Evolutionary conservation across 805 yeast species (phyloP).

Genomic region (Saccharomycopsis lassenensis): DNA sequence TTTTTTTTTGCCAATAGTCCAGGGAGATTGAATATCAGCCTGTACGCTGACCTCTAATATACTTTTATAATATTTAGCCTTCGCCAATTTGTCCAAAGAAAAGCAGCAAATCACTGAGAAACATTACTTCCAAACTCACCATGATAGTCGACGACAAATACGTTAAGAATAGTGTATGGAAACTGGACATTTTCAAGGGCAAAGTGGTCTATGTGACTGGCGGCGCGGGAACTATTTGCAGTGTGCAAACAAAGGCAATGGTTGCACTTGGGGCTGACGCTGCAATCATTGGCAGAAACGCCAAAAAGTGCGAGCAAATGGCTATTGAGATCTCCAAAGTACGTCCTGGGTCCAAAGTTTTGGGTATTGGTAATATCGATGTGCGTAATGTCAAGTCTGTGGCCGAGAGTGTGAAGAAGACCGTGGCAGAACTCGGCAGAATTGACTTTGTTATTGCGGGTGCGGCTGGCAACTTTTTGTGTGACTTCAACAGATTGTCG

Average conservation of each 20-base stretch:
- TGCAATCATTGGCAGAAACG: conserved; percentile 72
- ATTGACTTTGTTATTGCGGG: conserved; percentile 89
- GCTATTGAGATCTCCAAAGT: conserved; percentile 54
- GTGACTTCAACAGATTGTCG: conserved; percentile 68
- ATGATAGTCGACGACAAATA: conserved; percentile 15
- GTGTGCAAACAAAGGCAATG: conserved; percentile 80
- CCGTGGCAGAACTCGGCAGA: conserved; percentile 60
- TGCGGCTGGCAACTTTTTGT: conserved; percentile 89
- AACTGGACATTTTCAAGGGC: conserved; percentile 61
- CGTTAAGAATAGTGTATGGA: conserved; percentile 23
- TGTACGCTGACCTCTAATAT: too few relatives aligned
- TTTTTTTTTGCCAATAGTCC: too few relatives aligned
- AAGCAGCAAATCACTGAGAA: too few relatives aligned
- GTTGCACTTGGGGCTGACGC: conserved; percentile 80
- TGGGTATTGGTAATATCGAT: conserved; percentile 66
- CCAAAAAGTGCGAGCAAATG: conserved; percentile 50
- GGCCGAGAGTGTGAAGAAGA: conserved; percentile 47
- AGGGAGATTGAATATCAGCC: too few relatives aligned
- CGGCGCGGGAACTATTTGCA: conserved; percentile 93
- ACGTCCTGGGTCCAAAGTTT: conserved; percentile 50
- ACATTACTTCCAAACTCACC: background rate
- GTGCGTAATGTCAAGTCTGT: conserved; percentile 62
- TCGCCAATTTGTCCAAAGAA: too few relatives aligned
- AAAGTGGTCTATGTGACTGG: conserved; percentile 91
- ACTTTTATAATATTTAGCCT: too few relatives aligned